These are phyloP conservation scores for Phytophthora pistaciae DNA, from an alignment of 352 stramenopile genomes.

Conservation along the genomic window DNA sequence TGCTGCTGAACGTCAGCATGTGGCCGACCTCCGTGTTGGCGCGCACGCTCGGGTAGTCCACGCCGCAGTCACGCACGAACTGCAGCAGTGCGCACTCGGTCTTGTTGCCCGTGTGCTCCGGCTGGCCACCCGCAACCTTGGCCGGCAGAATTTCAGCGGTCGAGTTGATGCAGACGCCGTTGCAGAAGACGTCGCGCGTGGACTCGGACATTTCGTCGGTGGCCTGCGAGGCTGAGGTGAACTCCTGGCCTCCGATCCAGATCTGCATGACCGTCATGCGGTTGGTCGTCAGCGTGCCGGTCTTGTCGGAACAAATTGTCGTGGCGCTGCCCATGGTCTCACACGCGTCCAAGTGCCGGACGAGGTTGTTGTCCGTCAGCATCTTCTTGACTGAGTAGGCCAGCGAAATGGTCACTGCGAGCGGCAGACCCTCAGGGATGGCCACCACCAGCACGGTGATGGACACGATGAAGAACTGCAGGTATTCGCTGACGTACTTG, in stretches of 20 bases:
- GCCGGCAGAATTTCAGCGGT: conserved; percentile 75
- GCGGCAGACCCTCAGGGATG: conserved; percentile 97
- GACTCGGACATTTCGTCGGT: conserved; percentile 67
- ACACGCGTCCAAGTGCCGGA: conserved; percentile 88
- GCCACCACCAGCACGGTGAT: conserved; percentile 96
- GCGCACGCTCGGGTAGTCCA: conserved; percentile 67
- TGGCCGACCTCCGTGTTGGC: conserved; percentile 63
- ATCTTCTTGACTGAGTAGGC: conserved; percentile 97
- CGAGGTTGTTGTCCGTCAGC: conserved; percentile 90
- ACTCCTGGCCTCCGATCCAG: conserved; percentile 79
- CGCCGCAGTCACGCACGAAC: conserved; percentile 75
- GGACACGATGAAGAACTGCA: conserved; percentile 88
- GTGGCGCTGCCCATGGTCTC: conserved; percentile 96
- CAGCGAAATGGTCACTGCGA: conserved; percentile 97
- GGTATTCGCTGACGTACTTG: conserved; percentile 70
- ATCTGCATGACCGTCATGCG: conserved; percentile 96
- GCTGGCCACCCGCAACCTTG: conserved; percentile 58
- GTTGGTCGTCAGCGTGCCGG: conserved; percentile 97
- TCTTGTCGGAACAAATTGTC: conserved; percentile 99
- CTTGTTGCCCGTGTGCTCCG: conserved; percentile 86
- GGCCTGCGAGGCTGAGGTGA: conserved; percentile 55
- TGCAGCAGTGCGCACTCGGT: conserved; percentile 82
- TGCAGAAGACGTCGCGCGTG: conserved; percentile 75
- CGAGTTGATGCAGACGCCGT: conserved; percentile 77
- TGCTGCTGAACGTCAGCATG: conserved; percentile 87